These are phyloP conservation scores for Penicillium ochrochloron DNA, from an alignment of 495 filamentous ascomycete genomes.

Conservation along the genomic window DNA sequence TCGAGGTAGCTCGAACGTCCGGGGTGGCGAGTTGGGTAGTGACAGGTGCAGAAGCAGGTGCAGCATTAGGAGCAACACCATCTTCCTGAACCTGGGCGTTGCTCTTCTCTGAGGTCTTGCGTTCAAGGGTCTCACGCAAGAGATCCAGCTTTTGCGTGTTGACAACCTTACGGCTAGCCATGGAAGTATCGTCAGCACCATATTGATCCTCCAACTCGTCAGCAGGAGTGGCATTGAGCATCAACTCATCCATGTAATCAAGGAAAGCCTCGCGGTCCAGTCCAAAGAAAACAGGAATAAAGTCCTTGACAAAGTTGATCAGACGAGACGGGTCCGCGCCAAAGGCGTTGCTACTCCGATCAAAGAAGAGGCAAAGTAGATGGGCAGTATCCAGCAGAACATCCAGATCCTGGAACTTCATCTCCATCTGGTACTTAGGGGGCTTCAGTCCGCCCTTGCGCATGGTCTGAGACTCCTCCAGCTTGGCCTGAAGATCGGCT, in stretches of 20 bases:
- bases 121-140: slow-evolving; percentile 84
- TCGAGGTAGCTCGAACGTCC: slow-evolving; percentile 61
- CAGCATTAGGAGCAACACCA: slow-evolving; percentile 50
- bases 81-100: slow-evolving; percentile 68
- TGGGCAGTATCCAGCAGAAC: slow-evolving; percentile 82
- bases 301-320: slow-evolving; percentile 81
- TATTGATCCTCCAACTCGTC: slow-evolving; percentile 70
- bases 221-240: slow-evolving; percentile 60
- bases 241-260: slow-evolving; percentile 73
- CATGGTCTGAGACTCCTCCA: slow-evolving; percentile 78
- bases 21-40: slow-evolving; percentile 58
- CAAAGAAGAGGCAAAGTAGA: slow-evolving; percentile 76
- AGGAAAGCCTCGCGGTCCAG: slow-evolving; percentile 76
- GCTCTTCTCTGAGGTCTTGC: slow-evolving; percentile 66
- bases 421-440: slow-evolving; percentile 73
- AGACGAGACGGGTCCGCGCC: slow-evolving; percentile 75
- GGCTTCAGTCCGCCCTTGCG: slow-evolving; percentile 62
- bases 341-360: slow-evolving; percentile 67
- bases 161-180: slow-evolving; percentile 58
- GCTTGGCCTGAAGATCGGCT: slow-evolving; percentile 82
- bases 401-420: slow-evolving; percentile 72
- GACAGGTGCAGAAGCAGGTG: slow-evolving; percentile 1
- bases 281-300: slow-evolving; percentile 88
- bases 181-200: slow-evolving; percentile 53
- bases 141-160: slow-evolving; percentile 79